These are phyloP conservation scores for Hibiscus tridactylites DNA, from an alignment of 345 rosid species.

Conservation along the genomic window DNA sequence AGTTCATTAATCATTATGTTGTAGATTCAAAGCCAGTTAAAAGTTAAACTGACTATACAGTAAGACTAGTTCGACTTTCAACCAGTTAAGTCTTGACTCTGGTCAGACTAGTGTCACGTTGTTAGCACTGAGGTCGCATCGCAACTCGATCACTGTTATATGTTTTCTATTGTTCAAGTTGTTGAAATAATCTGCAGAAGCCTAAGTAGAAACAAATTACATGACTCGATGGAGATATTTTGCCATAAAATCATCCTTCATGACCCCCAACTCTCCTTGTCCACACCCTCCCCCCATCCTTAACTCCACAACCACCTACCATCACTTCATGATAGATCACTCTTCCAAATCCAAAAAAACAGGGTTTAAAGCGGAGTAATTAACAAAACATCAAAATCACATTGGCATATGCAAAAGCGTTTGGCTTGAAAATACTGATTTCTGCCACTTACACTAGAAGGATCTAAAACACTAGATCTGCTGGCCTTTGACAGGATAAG, in stretches of 20 bases:
- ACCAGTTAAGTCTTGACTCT: not conserved
- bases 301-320: not conserved
- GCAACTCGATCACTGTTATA: not conserved
- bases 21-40: not conserved
- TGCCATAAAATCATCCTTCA: not conserved
- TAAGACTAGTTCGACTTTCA: not conserved
- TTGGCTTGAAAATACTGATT: not conserved
- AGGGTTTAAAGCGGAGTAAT: not conserved
- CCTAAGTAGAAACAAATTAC: not conserved
- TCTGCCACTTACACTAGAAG: conserved; percentile 47
- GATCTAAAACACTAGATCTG: conserved; percentile 58
- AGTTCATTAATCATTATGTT: not conserved
- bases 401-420: not conserved
- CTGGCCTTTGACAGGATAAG: conserved; percentile 24
- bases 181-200: not conserved
- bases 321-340: not conserved
- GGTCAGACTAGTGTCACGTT: not conserved
- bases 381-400: not conserved
- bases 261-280: not conserved
- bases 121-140: not conserved
- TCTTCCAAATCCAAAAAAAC: not conserved
- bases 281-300: not conserved
- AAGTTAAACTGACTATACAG: not conserved
- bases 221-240: not conserved
- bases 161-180: not conserved